Evolutionary conservation across 352 stramenopile species (phyloP), one percentile per base, ranked within the genome.

Genomic region (Phytophthora ohioensis): DNA sequence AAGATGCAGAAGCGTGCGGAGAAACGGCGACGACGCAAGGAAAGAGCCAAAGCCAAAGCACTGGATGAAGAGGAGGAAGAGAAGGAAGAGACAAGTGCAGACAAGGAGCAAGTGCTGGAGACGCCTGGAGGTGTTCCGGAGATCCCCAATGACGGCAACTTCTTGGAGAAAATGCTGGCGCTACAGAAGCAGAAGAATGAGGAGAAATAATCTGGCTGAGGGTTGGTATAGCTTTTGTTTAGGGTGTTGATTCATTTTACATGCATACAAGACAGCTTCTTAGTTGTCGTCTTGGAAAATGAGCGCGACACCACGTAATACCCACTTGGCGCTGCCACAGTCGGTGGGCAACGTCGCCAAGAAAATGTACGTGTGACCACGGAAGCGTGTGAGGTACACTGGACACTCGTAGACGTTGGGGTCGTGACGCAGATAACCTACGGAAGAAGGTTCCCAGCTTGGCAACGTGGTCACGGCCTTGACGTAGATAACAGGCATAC

Each of bases 381-480:
- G 90, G 80, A 98, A 98, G n/a, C 91, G 97, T 10, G 97, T 99
- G 43, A 98, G 92, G 77, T 99, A 99, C 13, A 99, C 93, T 8
- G 97, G 97, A 47, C 92, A 98, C 78, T 99, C 95, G 81, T 98
- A 99, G 27, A 98, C 88, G 52, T 85, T 87, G 9, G 89, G 82
- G 60, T 97, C 87, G 73, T 98, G 91, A 32, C 97, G 90, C 55
- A 99, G 67, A 68, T 99, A 99, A 21, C 97, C 97, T 27, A 99
- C 97, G 6, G 94, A 87, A 35, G 93, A 98, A 30, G 96, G 92
- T 73, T 99, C 95, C 97, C 97, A 99, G 7, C 73, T 84, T 34
- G 91, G 81, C 61, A 94, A 85, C 31, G 98, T 98, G 63, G 94
- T 90, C 63, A 99, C 97, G 35, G 94, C 97, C 72, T 98, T 98